Percentiles rank a stretch among this genome's conserved stretches.
Conservation (phyloP, 768 basidiomycete genomes). For the Tylopilus balloui region DNA sequence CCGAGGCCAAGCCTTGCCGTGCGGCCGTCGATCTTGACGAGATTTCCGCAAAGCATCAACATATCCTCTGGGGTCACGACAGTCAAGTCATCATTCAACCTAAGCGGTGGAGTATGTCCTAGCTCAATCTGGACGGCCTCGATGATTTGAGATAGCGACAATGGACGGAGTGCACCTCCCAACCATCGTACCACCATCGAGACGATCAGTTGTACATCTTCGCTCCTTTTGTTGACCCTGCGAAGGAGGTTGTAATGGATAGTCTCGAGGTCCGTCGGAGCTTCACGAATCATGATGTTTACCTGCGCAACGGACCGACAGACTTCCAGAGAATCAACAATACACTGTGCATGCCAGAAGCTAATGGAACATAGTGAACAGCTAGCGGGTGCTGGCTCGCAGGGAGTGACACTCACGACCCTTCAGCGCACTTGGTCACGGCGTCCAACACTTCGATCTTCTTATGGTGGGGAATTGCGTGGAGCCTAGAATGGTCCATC, state of each 20-base stretch:
- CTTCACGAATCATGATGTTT: conserved; percentile 14
- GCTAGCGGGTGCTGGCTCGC: neutral
- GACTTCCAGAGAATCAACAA: conserved; percentile 24
- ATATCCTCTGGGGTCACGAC: conserved; percentile 25
- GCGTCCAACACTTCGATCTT: conserved; percentile 20
- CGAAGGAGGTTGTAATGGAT: conserved; percentile 20
- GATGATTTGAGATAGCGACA: conserved; percentile 25
- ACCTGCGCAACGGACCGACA: conserved; percentile 26
- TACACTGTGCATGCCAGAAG: conserved; percentile 28
- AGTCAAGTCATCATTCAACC: conserved; percentile 24
- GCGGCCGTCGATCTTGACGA: conserved; percentile 25
- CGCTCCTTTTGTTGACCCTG: conserved; percentile 19
- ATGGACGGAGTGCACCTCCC: conserved; percentile 24
- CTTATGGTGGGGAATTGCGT: conserved; percentile 19
- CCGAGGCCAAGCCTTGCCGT: conserved; percentile 19
- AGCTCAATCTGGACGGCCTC: conserved; percentile 29
- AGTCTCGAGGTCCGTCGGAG: conserved; percentile 21
- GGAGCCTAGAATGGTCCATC: conserved; percentile 21
- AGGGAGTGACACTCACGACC: conserved; percentile 17
- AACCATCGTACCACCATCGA: conserved; percentile 23
- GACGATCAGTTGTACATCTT: conserved; percentile 24
- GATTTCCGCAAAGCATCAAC: conserved; percentile 25
- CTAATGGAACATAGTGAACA: conserved; percentile 9
- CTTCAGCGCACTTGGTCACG: conserved; percentile 7
- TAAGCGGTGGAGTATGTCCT: conserved; percentile 16